A percentile compares a stretch with the other conserved stretches of the same genome.
phyloP scores from a whole-genome alignment of 768 basidiomycete species.

The Suillus subaureus region DNA sequence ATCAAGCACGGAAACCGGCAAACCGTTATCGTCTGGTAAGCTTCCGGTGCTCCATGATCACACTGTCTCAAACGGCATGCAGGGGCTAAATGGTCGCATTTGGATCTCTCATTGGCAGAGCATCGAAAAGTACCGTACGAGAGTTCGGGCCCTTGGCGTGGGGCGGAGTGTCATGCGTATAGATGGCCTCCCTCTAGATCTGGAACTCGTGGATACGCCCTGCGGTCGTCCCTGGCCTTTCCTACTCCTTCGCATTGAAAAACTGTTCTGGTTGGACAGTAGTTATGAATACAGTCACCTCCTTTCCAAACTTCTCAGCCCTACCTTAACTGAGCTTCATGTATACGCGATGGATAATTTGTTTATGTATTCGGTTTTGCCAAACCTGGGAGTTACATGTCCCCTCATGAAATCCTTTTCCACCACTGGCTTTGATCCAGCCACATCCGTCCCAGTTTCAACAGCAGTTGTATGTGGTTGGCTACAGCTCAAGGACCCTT shows the following conservation, averaged over 20 bases:
- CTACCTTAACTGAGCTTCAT: background rate
- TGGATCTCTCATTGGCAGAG: background rate
- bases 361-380: background rate
- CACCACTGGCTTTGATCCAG: background rate
- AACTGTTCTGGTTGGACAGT: background rate
- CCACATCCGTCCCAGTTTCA: background rate
- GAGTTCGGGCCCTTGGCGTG: background rate
- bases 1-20: slow-evolving; percentile 12
- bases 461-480: background rate
- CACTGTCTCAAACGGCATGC: background rate
- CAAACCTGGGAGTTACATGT: background rate
- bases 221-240: background rate
- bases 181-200: background rate
- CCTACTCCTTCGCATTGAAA: background rate
- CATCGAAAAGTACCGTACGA: background rate
- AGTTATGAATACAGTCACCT: background rate
- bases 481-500: background rate
- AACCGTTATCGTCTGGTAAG: background rate
- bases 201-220: background rate
- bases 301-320: background rate
- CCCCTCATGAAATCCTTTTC: background rate
- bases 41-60: background rate
- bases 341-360: background rate
- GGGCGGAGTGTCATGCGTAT: background rate
- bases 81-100: background rate